Evolutionary conservation across 2,329 filamentous ascomycete genomes (phyloP).

Genomic region (Penicillium sp.): DNA sequence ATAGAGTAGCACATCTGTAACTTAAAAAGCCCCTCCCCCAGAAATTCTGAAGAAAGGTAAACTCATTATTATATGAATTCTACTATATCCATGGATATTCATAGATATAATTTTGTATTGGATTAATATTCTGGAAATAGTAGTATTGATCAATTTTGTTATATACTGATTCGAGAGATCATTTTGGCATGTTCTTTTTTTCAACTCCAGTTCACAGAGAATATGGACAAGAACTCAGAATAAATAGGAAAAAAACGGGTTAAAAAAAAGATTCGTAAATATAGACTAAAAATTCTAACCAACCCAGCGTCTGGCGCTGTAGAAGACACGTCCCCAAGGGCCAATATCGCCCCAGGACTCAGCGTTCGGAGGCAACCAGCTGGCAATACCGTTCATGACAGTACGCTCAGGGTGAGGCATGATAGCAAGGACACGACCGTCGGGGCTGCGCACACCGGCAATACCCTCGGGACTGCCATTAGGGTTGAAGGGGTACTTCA

Average conservation of each 20-base stretch:
- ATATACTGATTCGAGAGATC: conserved; percentile 12
- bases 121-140: not conserved
- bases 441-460: conserved; percentile 71
- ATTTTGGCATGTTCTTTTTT: conserved; percentile 15
- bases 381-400: conserved; percentile 73
- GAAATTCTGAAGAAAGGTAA: not conserved
- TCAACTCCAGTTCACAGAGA: conserved; percentile 16
- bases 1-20: not conserved
- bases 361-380: conserved; percentile 66
- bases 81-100: too few species aligned
- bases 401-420: conserved; percentile 97
- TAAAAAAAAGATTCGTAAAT: conserved; percentile 6
- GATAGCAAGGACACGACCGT: conserved; percentile 80
- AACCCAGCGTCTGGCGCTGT: conserved; percentile 85
- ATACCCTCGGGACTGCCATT: conserved; percentile 83
- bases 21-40: not conserved
- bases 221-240: conserved; percentile 16
- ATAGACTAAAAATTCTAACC: conserved; percentile 48
- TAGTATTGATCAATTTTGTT: conserved; percentile 13
- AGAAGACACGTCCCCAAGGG: conserved; percentile 84
- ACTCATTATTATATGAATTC: not conserved
- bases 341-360: conserved; percentile 76
- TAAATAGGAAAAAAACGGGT: not conserved
- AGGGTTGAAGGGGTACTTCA: conserved; percentile 83
- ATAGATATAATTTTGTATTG: not conserved